Evolutionary conservation across 176 grass and related monocot genomes (phyloP), one percentile per base, ranked within the genome.

Genomic region (Oryza glaberrima): DNA sequence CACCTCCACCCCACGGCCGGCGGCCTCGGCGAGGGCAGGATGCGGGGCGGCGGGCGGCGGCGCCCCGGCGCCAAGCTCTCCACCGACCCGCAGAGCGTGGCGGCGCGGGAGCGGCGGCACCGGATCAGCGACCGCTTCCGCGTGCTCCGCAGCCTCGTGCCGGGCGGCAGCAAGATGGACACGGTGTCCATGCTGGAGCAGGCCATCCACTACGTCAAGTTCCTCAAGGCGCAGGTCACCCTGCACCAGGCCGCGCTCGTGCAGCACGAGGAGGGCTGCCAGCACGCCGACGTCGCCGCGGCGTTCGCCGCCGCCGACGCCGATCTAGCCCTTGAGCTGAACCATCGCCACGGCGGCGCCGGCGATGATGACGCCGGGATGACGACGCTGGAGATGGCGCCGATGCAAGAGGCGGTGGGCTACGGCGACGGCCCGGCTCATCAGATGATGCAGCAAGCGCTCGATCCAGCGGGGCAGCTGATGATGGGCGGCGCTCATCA

Each of bases 131-230:
- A 98, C 77, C 91, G 96, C 72, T 98, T 98, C 86, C 81, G 91
- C 60, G 90, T 94, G 78, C 87, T 97, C 45, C 90, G 90, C 86
- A 94, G 87, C 87, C 87, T 97, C 47, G 96, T 98, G 28, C 93
- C 96, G 7, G 96, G 96, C 2, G 93, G 96, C 48, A 98, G 82
- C 93, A 98, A 98, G 84, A 94, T 98, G 96, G 96, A 98, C 69
- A 98, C 93, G 6, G 96, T 98, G 28, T 93, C 96, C 49, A 98
- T 98, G 93, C 93, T 98, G 9, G 96, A 98, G 86, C 93, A 98
- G 72, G 93, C 93, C 74, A 98, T 98, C 87, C 91, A 98, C 85
- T 98, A 98, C 88, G 96, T 98, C 82, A 94, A 98, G 87, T 98
- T 92, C 82, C 96, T 98, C 69, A 93, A 95, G 89, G 14, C 93